A percentile compares a stretch with the other conserved stretches of the same genome.
Conservation (phyloP, 2,329 filamentous ascomycete species). For the Sphaerulina musiva region DNA sequence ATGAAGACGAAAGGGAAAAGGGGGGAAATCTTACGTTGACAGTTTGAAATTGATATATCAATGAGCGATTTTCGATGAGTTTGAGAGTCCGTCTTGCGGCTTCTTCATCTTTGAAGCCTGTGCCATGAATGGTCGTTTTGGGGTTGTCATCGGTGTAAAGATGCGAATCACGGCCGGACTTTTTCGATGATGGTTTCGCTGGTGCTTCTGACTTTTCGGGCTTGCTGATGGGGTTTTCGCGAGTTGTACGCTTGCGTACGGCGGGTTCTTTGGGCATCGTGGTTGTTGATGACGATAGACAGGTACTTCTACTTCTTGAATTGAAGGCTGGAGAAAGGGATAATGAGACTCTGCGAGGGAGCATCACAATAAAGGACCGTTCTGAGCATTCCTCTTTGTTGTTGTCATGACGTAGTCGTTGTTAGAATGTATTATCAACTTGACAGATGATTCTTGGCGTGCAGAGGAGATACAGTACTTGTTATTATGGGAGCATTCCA, state of each 20-base stretch:
- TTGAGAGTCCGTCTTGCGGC: slow-evolving; percentile 26
- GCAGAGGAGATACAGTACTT: not conserved
- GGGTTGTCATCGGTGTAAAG: slow-evolving; percentile 34
- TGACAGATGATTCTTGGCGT: not conserved
- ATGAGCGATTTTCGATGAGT: slow-evolving; percentile 27
- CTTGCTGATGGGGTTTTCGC: slow-evolving; percentile 7
- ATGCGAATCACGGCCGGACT: slow-evolving; percentile 27
- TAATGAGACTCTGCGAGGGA: not conserved
- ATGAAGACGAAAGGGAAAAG: no score
- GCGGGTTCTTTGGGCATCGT: slow-evolving; percentile 18
- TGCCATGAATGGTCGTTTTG: slow-evolving; percentile 31
- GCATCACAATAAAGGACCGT: not conserved
- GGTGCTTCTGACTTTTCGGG: slow-evolving; percentile 1
- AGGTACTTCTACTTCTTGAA: not conserved
- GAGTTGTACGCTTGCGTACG: slow-evolving; percentile 7
- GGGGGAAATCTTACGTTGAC: slow-evolving; percentile 17
- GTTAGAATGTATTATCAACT: not conserved
- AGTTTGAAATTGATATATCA: slow-evolving; percentile 32
- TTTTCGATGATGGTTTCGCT: slow-evolving; percentile 9
- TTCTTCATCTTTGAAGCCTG: slow-evolving; percentile 30
- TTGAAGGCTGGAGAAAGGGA: not conserved
- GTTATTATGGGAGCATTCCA: not conserved
- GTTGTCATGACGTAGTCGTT: not conserved
- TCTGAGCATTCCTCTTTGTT: not conserved
- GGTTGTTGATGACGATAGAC: not conserved